Base-by-base conservation (phyloP, 1,284 basidiomycete genomes). In the Tilletia indica region DNA sequence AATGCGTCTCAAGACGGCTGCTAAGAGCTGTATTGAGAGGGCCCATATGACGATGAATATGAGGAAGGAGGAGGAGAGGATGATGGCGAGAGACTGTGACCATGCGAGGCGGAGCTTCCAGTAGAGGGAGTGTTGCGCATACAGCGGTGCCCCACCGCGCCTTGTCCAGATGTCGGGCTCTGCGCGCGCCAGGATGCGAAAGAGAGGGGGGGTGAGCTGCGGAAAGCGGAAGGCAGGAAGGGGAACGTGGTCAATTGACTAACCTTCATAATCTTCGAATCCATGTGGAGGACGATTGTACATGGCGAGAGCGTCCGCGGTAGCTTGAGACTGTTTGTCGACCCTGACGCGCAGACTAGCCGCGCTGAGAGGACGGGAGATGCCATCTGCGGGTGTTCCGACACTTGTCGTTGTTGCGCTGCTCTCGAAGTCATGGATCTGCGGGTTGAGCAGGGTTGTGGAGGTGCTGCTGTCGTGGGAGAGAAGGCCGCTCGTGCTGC, bases 61-160 rank as follows among this genome's bases (percentile, higher is more conserved):
- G 31, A 89, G 85, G 77, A 89, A 88, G 70, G 86, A 78, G 2
- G 88, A 87, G 0, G 88, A 88, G 11, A 89, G 77, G 34, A 86
- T 66, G 70, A 87, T 84, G 9, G 88, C 86, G 8, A 87, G 77
- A 11, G 84, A 75, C 76, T 89, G 88, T 31, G 85, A 81, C 70
- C 86, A 78, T 68, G 86, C 82, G 1, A 89, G 72, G 12, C 79
- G 78, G 2, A 70, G 68, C 21, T 75, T 56, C 21, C 75, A 77
- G 71, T 76, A 78, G 36, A 81, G 72, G 6, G 79, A 80, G 1
- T 78, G 79, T 12, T 73, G 64, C 4, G 67, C 68, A 68, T 78
- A 81, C 4, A 79, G 72, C 0, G 77, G 77, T n/a, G 78, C 78
- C 12, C 78, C 78, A 25, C 77, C 79, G 36, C 80, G 74, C 21